Evolutionary conservation across 768 basidiomycete genomes (phyloP), one percentile per base, ranked within the genome.

Genomic region (Lactifluus subvellereus): DNA sequence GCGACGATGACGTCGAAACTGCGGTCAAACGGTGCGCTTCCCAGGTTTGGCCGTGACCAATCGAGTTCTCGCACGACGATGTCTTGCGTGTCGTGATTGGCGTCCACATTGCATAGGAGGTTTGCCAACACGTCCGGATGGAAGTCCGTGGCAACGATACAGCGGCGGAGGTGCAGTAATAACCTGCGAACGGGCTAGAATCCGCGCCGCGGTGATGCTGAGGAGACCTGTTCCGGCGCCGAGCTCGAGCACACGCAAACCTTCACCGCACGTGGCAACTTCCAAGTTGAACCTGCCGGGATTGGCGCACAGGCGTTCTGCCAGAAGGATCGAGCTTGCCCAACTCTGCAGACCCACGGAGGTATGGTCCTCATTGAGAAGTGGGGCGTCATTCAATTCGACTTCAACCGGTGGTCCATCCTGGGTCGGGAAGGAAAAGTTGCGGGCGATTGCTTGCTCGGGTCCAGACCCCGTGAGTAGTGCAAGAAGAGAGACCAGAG

Each of bases 281-380:
- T 48, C 67, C 55, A 81, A 66, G 13, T 75, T 75, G 65, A 80
- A 84, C 60, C 68, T 63, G n/a, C 64, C 68, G 3, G 85, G 81
- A 45, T 76, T 69, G 9, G 74, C 71, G 50, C 84, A 86, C 54
- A 92, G 77, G 51, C 80, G 79, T 67, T 86, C 81, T 1, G 84
- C 85, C 52, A 94, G 78, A 40, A 89, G 73, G 69, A 91, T 87
- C 18, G 85, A 82, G 68, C 87, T 86, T 9, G 84, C 89, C 91
- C 91, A 93, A 69, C 88, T 91, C 72, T 93, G 91, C 49, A 93
- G 75, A 0, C 91, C 90, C 37, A 91, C 89, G 18, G 84, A 85
- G 10, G 88, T 90, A 71, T 91, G 86, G 70, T 91, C 89, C 14
- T 80, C 77, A 37, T 73, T 76, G 32, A 81, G 76, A 45, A 89